phyloP scores from a whole-genome alignment of 176 grass and related monocot genomes.

The Microstegium vimineum region DNA sequence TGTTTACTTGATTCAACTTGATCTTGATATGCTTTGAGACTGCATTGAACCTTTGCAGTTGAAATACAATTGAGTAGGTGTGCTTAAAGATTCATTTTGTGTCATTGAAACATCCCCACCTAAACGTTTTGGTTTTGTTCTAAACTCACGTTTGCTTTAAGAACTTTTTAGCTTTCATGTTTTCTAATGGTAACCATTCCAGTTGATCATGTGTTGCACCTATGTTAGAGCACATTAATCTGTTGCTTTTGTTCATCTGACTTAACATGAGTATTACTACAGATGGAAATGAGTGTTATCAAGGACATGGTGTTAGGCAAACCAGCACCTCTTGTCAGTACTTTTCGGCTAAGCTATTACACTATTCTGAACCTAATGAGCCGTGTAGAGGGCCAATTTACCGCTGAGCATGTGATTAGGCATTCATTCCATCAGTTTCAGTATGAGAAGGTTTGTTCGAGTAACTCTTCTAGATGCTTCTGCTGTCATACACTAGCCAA shows the following conservation, averaged over 20 bases:
- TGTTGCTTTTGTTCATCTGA: slow-evolving; percentile 4
- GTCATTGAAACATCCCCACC: not conserved
- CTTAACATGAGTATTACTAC: slow-evolving; percentile 32
- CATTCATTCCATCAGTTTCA: slow-evolving; percentile 99
- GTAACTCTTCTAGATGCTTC: slow-evolving; percentile 16
- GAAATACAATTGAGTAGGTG: not conserved
- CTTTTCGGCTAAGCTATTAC: slow-evolving; percentile 96
- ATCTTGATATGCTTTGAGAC: slow-evolving; percentile 13
- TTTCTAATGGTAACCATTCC: slow-evolving; percentile 26
- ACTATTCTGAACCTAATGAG: slow-evolving; percentile 97
- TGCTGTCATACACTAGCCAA: slow-evolving; percentile 19
- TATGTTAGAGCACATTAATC: not conserved
- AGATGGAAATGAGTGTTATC: slow-evolving; percentile 99
- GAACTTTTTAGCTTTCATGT: not conserved
- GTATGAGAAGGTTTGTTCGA: slow-evolving; percentile 81
- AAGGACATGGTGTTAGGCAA: slow-evolving; percentile 99
- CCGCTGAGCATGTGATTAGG: slow-evolving; percentile 93
- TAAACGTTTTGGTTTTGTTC: slow-evolving; percentile 1
- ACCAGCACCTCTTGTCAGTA: slow-evolving; percentile 96
- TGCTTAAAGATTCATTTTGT: slow-evolving; percentile 4
- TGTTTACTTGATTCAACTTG: slow-evolving; percentile 2
- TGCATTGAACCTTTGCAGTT: not conserved
- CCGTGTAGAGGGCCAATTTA: slow-evolving; percentile 96
- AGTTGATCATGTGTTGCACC: not conserved
- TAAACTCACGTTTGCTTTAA: slow-evolving; percentile 21